These are phyloP conservation scores for Starmerella potacharoeniae DNA, from an alignment of 805 yeast genomes.

Conservation along the genomic window DNA sequence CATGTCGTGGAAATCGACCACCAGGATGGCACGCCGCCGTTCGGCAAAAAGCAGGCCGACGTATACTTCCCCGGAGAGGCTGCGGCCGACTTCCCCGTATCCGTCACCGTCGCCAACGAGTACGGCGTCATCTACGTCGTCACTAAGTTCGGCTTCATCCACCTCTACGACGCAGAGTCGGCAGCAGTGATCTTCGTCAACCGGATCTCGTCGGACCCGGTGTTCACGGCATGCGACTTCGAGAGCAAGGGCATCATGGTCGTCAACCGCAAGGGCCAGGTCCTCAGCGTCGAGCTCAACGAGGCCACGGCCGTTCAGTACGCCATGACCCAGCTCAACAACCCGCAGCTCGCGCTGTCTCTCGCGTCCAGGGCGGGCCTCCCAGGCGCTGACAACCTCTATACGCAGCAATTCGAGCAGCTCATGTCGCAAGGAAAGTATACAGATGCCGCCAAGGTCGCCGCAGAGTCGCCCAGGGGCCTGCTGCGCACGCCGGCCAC, in stretches of 20 bases:
- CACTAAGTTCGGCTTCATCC: slow-evolving; percentile 94
- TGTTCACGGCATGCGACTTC: slow-evolving; percentile 77
- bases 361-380: slow-evolving; percentile 92
- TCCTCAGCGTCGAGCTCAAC: slow-evolving; percentile 80
- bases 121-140: slow-evolving; percentile 81
- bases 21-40: slow-evolving; percentile 68
- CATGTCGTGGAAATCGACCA: slow-evolving; percentile 96
- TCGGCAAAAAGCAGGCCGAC: slow-evolving; percentile 80
- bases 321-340: slow-evolving; percentile 72
- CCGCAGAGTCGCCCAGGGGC: slow-evolving; percentile 81
- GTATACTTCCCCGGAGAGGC: slow-evolving; percentile 97
- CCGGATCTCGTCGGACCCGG: slow-evolving; percentile 91
- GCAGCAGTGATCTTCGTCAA: slow-evolving; percentile 90
- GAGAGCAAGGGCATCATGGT: slow-evolving; percentile 76
- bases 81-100: slow-evolving; percentile 88
- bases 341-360: slow-evolving; percentile 73
- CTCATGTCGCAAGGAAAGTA: slow-evolving; percentile 77
- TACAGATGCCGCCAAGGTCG: slow-evolving; percentile 86
- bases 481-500: slow-evolving; percentile 84
- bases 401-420: slow-evolving; percentile 82
- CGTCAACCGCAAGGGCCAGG: slow-evolving; percentile 91
- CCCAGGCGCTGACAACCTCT: slow-evolving; percentile 92
- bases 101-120: slow-evolving; percentile 71
- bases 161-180: slow-evolving; percentile 84
- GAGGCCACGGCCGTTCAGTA: slow-evolving; percentile 80